Evolutionary conservation across 2,329 filamentous ascomycete genomes (phyloP).

Genomic region (Fusarium napiforme): DNA sequence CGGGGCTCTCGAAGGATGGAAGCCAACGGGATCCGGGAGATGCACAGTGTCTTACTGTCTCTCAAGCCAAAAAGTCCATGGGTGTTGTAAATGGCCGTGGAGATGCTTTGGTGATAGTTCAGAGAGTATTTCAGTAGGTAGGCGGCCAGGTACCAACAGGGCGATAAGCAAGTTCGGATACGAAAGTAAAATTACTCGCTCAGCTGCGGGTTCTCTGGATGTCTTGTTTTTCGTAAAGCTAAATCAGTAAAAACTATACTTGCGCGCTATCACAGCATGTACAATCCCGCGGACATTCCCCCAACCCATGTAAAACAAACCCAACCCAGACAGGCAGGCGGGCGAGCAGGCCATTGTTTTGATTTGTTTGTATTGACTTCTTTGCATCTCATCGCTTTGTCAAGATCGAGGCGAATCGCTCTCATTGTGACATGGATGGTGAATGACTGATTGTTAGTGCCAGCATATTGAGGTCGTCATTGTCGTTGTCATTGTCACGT

Average conservation of each 20-base stretch:
- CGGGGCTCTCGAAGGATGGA: slow-evolving; percentile 20
- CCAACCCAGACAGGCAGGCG: not conserved
- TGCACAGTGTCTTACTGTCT: slow-evolving; percentile 37
- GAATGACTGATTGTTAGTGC: slow-evolving; percentile 7
- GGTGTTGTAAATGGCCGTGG: slow-evolving; percentile 11
- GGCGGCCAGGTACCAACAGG: not conserved
- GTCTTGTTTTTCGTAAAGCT: slow-evolving; percentile 17
- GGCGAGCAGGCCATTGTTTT: slow-evolving; percentile 14
- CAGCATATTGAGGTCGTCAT: slow-evolving; percentile 9
- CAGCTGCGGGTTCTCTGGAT: not conserved
- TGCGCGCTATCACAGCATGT: not conserved
- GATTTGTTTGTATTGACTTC: slow-evolving; percentile 11
- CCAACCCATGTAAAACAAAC: slow-evolving; percentile 16
- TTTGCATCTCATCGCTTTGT: slow-evolving; percentile 12
- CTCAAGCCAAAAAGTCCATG: not conserved
- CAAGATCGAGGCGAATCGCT: slow-evolving; percentile 24
- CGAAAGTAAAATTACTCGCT: slow-evolving; percentile 20
- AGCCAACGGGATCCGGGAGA: slow-evolving; percentile 38
- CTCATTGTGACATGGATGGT: slow-evolving; percentile 19
- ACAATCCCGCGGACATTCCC: slow-evolving; percentile 26
- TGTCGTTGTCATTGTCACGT: not conserved
- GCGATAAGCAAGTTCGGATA: slow-evolving; percentile 24
- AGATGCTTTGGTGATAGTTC: slow-evolving; percentile 13
- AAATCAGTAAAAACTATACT: slow-evolving; percentile 7
- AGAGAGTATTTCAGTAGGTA: not conserved